Percentiles rank a stretch among this genome's conserved stretches.
phyloP scores from a whole-genome alignment of 495 filamentous ascomycete genomes.

The Penicillium soppii region DNA sequence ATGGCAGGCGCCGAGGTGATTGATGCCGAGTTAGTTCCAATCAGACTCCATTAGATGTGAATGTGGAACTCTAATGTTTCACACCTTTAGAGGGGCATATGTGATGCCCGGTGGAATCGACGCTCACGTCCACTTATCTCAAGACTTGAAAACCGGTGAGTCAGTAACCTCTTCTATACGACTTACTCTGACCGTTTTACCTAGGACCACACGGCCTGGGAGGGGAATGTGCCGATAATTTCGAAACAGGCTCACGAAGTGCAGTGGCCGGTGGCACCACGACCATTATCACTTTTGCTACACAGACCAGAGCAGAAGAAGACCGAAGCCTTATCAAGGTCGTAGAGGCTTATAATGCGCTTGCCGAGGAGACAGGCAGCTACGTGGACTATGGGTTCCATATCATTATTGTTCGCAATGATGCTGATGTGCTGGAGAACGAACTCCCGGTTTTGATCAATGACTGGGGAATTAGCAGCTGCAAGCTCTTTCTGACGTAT shows the following conservation, averaged over 20 bases:
- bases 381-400: constrained; percentile 17
- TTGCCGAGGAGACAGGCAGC: constrained; percentile 7
- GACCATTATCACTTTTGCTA: constrained; percentile 56
- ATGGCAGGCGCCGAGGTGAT: constrained; percentile 9
- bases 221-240: constrained; percentile 13
- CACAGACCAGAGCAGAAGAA: constrained; percentile 8
- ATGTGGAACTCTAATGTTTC: not conserved
- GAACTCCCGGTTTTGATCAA: constrained; percentile 14
- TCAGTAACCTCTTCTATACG: not conserved
- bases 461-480: constrained; percentile 15
- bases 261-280: constrained; percentile 60
- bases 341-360: constrained; percentile 5
- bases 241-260: constrained; percentile 34
- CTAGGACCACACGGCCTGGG: constrained; percentile 12
- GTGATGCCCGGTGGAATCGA: constrained; percentile 40
- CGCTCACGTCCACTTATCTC: constrained; percentile 37
- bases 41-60: too few species aligned
- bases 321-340: not conserved
- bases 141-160: constrained; percentile 13
- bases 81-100: constrained; percentile 10
- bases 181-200: not conserved
- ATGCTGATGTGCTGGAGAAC: constrained; percentile 7
- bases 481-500: constrained; percentile 17
- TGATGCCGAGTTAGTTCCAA: constrained; percentile 16
- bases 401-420: constrained; percentile 14